Evolutionary conservation across 1,284 basidiomycete species (phyloP).

Genomic region (Leccinum cinnamomeum): DNA sequence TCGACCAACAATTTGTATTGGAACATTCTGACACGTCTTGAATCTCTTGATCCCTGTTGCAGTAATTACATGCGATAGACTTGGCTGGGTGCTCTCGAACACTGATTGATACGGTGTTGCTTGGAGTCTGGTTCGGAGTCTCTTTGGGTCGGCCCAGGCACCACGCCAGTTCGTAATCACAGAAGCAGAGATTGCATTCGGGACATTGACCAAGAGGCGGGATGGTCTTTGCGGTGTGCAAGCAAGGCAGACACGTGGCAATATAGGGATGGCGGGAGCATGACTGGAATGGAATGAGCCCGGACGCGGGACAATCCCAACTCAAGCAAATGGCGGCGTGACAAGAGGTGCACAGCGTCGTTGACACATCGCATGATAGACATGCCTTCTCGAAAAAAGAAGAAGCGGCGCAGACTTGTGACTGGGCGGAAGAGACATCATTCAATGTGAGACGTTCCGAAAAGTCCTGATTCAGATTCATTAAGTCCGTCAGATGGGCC

Average conservation of each 20-base stretch:
- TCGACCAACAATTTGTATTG: neutral
- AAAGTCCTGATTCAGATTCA: neutral
- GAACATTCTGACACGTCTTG: neutral
- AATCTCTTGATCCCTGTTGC: neutral
- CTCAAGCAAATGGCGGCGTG: slow-evolving; percentile 20
- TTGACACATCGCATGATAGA: slow-evolving; percentile 15
- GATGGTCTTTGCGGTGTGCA: slow-evolving; percentile 7
- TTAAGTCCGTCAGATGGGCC: no score
- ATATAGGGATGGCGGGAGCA: neutral
- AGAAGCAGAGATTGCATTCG: slow-evolving; percentile 24
- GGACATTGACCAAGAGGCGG: slow-evolving; percentile 28
- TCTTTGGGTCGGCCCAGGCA: slow-evolving; percentile 22
- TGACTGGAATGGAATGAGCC: slow-evolving; percentile 15
- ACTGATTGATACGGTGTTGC: slow-evolving; percentile 3
- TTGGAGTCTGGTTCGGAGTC: neutral
- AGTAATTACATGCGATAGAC: neutral
- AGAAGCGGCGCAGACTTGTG: neutral
- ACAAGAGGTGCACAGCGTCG: slow-evolving; percentile 16
- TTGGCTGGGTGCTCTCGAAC: slow-evolving; percentile 17
- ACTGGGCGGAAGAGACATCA: neutral
- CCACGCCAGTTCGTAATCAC: slow-evolving; percentile 25
- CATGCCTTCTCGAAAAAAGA: slow-evolving; percentile 8
- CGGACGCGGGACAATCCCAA: slow-evolving; percentile 19
- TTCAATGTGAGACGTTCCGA: neutral
- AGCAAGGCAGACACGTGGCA: slow-evolving; percentile 15